Evolutionary conservation across 768 basidiomycete genomes (phyloP).

Genomic region (Psilocybe tampanensis): DNA sequence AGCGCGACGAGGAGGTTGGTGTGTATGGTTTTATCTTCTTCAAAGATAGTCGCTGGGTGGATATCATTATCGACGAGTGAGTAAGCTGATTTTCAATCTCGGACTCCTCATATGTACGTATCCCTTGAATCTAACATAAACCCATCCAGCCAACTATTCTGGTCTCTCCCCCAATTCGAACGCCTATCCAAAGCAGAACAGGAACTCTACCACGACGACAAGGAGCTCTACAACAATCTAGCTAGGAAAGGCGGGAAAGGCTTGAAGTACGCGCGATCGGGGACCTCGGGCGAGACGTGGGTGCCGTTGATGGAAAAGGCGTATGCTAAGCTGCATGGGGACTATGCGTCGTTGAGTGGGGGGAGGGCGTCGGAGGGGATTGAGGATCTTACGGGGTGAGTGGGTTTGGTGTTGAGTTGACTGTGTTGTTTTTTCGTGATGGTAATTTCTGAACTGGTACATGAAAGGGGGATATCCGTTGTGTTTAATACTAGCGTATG

Average conservation of each 20-base stretch:
- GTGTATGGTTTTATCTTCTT: constrained; percentile 58
- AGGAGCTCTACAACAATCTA: constrained; percentile 35
- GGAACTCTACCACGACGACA: constrained; percentile 44
- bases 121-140: not conserved
- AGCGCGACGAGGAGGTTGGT: constrained; percentile 48
- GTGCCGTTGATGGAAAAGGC: constrained; percentile 54
- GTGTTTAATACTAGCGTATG: constrained; percentile 34
- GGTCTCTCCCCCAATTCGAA: constrained; percentile 45
- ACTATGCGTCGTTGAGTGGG: constrained; percentile 35
- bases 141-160: constrained; percentile 41
- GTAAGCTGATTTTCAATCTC: too few species aligned
- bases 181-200: constrained; percentile 35
- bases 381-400: constrained; percentile 56
- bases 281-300: constrained; percentile 45
- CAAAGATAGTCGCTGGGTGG: constrained; percentile 45
- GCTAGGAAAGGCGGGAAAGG: constrained; percentile 39
- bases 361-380: constrained; percentile 45
- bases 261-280: constrained; percentile 42
- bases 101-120: not conserved
- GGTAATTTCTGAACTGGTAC: too few species aligned
- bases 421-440: too few species aligned
- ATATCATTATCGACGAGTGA: constrained; percentile 53
- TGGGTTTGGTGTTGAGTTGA: constrained; percentile 1
- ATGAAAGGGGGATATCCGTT: constrained; percentile 39
- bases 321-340: constrained; percentile 52